Evolutionary conservation across 2,329 filamentous ascomycete species (phyloP).

Genomic region (Zasmidium citrigriseum): DNA sequence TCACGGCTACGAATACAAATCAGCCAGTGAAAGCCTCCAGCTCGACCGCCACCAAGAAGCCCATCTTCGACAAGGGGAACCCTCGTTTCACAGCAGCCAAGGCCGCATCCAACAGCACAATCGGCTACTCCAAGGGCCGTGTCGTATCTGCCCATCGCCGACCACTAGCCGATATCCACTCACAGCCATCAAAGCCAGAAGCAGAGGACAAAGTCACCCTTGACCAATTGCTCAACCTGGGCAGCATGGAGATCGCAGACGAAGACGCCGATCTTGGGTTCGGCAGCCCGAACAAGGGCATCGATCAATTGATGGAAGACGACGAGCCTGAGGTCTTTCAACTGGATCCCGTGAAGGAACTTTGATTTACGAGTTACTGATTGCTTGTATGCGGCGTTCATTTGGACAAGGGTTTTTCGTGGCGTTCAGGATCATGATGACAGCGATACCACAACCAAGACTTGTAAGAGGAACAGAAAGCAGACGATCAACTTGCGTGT

Average conservation of each 20-base stretch:
- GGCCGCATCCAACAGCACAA: slow-evolving; percentile 73
- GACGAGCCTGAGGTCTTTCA: slow-evolving; percentile 27
- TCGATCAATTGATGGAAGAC: slow-evolving; percentile 7
- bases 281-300: background rate
- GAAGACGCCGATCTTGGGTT: slow-evolving; percentile 18
- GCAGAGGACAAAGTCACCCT: slow-evolving; percentile 19
- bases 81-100: slow-evolving; percentile 63
- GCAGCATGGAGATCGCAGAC: slow-evolving; percentile 19
- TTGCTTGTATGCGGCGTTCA: background rate
- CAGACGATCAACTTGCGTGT: background rate
- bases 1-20: slow-evolving; percentile 43
- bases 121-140: slow-evolving; percentile 82
- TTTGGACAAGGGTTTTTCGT: background rate
- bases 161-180: slow-evolving; percentile 26
- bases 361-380: slow-evolving; percentile 11
- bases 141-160: slow-evolving; percentile 45
- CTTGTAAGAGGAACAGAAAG: background rate
- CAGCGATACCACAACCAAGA: background rate
- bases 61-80: slow-evolving; percentile 24
- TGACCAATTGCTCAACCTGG: slow-evolving; percentile 28
- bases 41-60: slow-evolving; percentile 22
- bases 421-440: background rate
- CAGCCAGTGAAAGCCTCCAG: slow-evolving; percentile 31
- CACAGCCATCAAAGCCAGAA: slow-evolving; percentile 10
- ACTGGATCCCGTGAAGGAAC: slow-evolving; percentile 22